Conservation (phyloP, 2,329 filamentous ascomycete genomes). For the Purpureocillium lavendulum region DNA sequence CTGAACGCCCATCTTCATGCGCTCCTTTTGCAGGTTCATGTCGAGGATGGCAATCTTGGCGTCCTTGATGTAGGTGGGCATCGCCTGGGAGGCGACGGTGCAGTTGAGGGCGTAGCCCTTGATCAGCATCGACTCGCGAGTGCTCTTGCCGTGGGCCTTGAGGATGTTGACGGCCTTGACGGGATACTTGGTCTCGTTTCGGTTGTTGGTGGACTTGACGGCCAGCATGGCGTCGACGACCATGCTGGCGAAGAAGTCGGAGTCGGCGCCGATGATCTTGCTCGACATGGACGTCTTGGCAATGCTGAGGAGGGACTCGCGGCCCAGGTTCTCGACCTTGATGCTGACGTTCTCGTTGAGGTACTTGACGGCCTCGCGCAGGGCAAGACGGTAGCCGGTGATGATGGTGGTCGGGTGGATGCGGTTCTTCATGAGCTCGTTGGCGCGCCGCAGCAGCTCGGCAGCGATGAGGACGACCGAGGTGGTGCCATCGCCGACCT, state of each 20-base stretch:
- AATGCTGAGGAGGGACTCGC: constrained; percentile 87
- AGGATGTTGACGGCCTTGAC: constrained; percentile 99
- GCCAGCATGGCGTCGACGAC: constrained; percentile 93
- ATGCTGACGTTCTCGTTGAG: constrained; percentile 98
- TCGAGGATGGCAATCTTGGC: constrained; percentile 96
- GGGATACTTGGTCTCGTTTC: constrained; percentile 88
- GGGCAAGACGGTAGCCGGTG: constrained; percentile 89
- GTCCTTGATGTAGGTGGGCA: constrained; percentile 86
- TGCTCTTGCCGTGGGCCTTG: constrained; percentile 94
- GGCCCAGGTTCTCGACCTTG: constrained; percentile 85
- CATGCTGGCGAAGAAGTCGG: constrained; percentile 96
- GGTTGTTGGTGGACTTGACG: constrained; percentile 88
- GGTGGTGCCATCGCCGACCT: constrained; percentile 96
- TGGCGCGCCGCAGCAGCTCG: constrained; percentile 85
- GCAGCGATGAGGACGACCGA: constrained; percentile 96
- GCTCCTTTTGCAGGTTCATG: constrained; percentile 98
- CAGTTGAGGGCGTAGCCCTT: constrained; percentile 98
- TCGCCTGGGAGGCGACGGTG: constrained; percentile 95
- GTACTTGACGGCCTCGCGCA: constrained; percentile 95
- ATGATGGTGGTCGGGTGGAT: constrained; percentile 99
- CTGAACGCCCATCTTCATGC: constrained; percentile 98
- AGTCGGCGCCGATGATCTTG: constrained; percentile 95
- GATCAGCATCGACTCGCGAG: constrained; percentile 78
- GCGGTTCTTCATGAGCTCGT: constrained; percentile 98
- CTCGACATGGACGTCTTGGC: constrained; percentile 99